Evolutionary conservation across 148 eudicot genomes (phyloP).

Genomic region (Persicaria maculosa): DNA sequence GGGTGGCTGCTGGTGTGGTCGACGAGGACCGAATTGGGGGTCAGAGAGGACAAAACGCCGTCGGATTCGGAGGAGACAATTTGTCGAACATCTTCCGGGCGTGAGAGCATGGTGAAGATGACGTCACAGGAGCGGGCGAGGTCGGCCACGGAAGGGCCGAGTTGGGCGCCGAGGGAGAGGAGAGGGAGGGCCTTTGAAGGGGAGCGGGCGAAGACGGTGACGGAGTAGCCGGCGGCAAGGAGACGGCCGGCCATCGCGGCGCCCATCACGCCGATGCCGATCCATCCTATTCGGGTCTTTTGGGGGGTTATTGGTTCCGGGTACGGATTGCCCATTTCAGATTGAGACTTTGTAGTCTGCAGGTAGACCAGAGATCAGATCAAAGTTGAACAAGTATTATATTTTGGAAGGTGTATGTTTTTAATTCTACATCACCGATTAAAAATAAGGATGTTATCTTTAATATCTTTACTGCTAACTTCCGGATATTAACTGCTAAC

Average conservation of each 20-base stretch:
- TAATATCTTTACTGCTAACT: no score
- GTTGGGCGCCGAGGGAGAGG: conserved; percentile 55
- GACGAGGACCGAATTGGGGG: conserved; percentile 40
- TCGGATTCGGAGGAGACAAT: conserved; percentile 30
- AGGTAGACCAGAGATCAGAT: not conserved
- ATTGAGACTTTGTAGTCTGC: not conserved
- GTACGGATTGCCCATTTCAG: conserved; percentile 28
- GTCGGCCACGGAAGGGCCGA: conserved; percentile 37
- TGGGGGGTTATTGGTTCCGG: conserved; percentile 44
- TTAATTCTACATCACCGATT: no score
- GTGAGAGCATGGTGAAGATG: conserved; percentile 86
- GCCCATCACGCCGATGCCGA: conserved; percentile 91
- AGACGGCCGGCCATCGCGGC: conserved; percentile 75
- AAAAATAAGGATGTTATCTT: no score
- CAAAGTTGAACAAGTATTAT: not conserved
- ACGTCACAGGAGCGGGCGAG: conserved; percentile 41
- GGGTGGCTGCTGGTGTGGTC: conserved; percentile 76
- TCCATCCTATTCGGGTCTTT: conserved; percentile 65
- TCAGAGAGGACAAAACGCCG: conserved; percentile 33
- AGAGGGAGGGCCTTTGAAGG: conserved; percentile 55
- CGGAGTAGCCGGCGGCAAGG: conserved; percentile 63
- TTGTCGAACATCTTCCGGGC: conserved; percentile 76
- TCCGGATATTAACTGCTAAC: no score
- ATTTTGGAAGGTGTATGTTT: no score
- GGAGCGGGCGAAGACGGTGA: conserved; percentile 63